phyloP scores from a whole-genome alignment of 2,329 filamentous ascomycete species.

The Colletotrichum higginsianum region DNA sequence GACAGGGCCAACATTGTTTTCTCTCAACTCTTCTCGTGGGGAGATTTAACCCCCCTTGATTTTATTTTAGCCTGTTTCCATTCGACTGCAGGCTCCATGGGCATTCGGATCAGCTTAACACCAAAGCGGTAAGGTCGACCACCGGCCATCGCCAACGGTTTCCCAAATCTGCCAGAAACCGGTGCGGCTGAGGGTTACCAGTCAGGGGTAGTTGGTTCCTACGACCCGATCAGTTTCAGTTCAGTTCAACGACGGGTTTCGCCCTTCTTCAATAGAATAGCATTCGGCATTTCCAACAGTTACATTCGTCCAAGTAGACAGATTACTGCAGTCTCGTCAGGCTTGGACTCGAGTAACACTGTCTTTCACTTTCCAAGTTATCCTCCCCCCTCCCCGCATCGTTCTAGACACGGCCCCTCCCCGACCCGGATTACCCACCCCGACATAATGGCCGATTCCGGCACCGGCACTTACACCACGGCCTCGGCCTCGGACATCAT shows the following conservation, averaged over 20 bases:
- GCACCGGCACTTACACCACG: slow-evolving; percentile 6
- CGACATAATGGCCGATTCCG: slow-evolving; percentile 20
- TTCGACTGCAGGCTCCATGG: not conserved
- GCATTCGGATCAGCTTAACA: not conserved
- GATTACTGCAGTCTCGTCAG: no score
- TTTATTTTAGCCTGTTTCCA: no score
- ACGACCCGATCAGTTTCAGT: no score
- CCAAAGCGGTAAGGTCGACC: slow-evolving; percentile 22
- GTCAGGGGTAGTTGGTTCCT: slow-evolving; percentile 18
- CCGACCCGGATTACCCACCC: not conserved
- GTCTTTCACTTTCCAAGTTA: no score
- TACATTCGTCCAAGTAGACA: no score
- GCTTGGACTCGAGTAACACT: no score
- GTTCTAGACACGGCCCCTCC: not conserved
- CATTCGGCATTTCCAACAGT: not conserved
- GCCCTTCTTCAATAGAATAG: not conserved
- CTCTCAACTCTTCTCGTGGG: not conserved
- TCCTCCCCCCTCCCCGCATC: no score
- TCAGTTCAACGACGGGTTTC: not conserved
- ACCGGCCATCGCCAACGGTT: slow-evolving; percentile 23
- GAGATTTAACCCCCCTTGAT: not conserved
- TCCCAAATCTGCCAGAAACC: slow-evolving; percentile 22
- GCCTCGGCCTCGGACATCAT: slow-evolving; percentile 29
- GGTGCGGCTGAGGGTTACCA: slow-evolving; percentile 32
- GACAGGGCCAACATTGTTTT: not conserved